A percentile compares a stretch with the other conserved stretches of the same genome.
Evolutionary conservation across 306 rosid genomes (phyloP).

Genomic region (Bauhinia variegata): DNA sequence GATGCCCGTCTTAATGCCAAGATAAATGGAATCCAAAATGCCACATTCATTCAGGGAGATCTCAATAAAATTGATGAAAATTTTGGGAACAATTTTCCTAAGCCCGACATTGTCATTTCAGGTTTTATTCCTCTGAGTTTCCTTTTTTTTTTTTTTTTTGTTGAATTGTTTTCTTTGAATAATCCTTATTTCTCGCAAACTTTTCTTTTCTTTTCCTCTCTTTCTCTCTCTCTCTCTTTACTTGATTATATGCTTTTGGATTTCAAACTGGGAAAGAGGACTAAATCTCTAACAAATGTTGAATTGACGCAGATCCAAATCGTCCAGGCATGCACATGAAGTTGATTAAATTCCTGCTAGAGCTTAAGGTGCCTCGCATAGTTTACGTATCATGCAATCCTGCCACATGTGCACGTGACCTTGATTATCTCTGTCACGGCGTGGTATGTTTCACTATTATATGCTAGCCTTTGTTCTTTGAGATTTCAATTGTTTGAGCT

Average conservation of each 20-base stretch:
- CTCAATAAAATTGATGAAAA: conserved; percentile 87
- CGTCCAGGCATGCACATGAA: conserved; percentile 99
- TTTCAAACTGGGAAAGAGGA: too few species aligned
- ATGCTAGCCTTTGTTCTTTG: conserved; percentile 9
- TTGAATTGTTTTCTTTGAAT: background rate
- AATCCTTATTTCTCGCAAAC: too few species aligned
- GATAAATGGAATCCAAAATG: conserved; percentile 75
- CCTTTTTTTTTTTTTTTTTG: conserved; percentile 1
- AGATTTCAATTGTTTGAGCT: conserved; percentile 35
- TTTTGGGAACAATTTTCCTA: conserved; percentile 83
- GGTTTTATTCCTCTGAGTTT: conserved; percentile 49
- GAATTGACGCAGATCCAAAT: conserved; percentile 75
- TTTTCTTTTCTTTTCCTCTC: too few species aligned
- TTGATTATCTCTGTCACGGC: conserved; percentile 95
- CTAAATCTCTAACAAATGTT: background rate
- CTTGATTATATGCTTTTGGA: too few species aligned
- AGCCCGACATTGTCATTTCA: conserved; percentile 87
- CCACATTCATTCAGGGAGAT: conserved; percentile 91
- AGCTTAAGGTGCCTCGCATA: conserved; percentile 75
- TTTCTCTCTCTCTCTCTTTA: too few species aligned
- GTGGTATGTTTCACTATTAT: conserved; percentile 59
- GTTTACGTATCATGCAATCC: conserved; percentile 97
- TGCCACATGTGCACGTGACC: conserved; percentile 93
- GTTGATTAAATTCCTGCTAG: conserved; percentile 81
- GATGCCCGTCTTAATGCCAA: conserved; percentile 84